Evolutionary conservation across 495 filamentous ascomycete genomes (phyloP), one percentile per base, ranked within the genome.

Genomic region (Trichoderma parareesei): DNA sequence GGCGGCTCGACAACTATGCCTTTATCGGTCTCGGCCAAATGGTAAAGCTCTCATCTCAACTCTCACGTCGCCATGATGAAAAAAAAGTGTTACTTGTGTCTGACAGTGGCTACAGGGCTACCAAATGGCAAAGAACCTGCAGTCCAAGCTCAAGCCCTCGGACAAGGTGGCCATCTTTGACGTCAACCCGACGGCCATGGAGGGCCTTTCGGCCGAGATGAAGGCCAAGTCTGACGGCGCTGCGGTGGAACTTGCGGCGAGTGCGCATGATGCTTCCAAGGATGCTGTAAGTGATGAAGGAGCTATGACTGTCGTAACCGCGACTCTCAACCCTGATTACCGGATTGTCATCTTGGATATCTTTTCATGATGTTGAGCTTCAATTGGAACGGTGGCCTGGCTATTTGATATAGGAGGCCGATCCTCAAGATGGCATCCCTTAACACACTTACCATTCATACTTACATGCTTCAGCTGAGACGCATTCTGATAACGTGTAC

Each of bases 21-120:
- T 95, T 96, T 74, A 87, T 96, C 68, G 91, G 91, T 4, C 76
- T 96, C 38, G 91, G 91, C 8, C 88, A 90, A 70, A 96, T 96
- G 91, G 91, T 91, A 82, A 60, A 85, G 69, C 62, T 44, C 46
- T 3, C 49, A 14, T 64, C 35, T 38, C 46, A 67, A 38, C 14
- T 67, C 4, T 9, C 27, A 61, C n/a, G 59, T 48, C 3, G 5
- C 59, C 11, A 62, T n/a, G 62, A n/a, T 27, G 1, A 0, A 48
- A 44, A 44, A 40, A 18, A 46, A 20, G 40, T 53, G 14, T 59
- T n/a, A 18, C 1, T n/a, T 10, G 44, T 14, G 4, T 16, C 55
- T 13, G 63, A 35, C 27, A 27, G 27, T 27, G 27, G 27, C 27
- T 27, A 27, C 67, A 82, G 79, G 90, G 90, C 3, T 93, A 89